A percentile compares a stretch with the other conserved stretches of the same genome.
These are phyloP conservation scores for Coemansia sp. DNA, from an alignment of 192 early-diverging fungal species.

Conservation along the genomic window DNA sequence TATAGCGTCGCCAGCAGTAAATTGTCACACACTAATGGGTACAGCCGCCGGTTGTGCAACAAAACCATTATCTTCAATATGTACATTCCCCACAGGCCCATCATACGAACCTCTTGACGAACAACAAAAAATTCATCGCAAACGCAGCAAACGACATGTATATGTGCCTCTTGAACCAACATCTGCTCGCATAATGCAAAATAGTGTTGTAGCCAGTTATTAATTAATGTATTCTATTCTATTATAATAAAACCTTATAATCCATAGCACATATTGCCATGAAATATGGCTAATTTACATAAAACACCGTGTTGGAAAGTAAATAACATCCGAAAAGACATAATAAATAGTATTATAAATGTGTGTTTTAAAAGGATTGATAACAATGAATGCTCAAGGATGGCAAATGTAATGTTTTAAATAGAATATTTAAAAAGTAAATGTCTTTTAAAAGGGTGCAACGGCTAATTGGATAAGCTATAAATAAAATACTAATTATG, in stretches of 20 bases:
- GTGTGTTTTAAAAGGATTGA: too few relatives aligned
- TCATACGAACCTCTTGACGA: neutral
- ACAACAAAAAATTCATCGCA: constrained; percentile 1
- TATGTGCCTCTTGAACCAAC: constrained; percentile 32
- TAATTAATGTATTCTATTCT: neutral
- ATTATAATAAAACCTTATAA: neutral
- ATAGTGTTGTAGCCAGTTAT: neutral
- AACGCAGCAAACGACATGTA: constrained; percentile 26
- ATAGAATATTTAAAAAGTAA: too few relatives aligned
- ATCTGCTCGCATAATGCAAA: constrained; percentile 11
- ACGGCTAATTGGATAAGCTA: too few relatives aligned
- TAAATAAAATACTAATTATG: too few relatives aligned
- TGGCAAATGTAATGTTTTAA: too few relatives aligned
- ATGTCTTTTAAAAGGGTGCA: too few relatives aligned
- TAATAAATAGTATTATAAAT: too few relatives aligned
- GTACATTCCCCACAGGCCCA: neutral
- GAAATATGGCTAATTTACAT: neutral
- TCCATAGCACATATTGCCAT: neutral
- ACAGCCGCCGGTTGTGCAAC: too few relatives aligned
- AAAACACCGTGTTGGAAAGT: neutral
- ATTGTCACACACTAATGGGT: too few relatives aligned
- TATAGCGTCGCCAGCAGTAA: too few relatives aligned
- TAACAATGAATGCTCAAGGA: too few relatives aligned
- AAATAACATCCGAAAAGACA: neutral
- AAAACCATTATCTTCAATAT: neutral